These are phyloP conservation scores for Adansonia grandidieri DNA, from an alignment of 441 rosid genomes.

Conservation along the genomic window DNA sequence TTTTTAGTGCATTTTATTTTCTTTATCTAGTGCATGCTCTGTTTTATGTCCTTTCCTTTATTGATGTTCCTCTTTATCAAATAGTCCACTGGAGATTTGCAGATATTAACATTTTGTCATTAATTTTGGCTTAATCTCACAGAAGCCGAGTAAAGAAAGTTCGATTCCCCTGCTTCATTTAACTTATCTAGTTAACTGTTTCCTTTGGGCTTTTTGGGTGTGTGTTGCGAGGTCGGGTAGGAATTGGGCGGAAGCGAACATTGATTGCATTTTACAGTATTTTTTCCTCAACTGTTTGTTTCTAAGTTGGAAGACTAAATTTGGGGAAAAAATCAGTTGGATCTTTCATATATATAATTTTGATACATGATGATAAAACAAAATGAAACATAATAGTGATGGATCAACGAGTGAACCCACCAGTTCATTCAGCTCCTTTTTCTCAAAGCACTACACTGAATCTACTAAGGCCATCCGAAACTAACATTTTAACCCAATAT, in stretches of 20 bases:
- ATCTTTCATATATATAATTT: too few species aligned
- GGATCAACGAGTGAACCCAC: too few species aligned
- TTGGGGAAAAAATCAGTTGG: too few species aligned
- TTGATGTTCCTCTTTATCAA: neutral
- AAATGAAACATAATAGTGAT: too few species aligned
- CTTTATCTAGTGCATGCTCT: neutral
- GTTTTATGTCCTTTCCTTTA: neutral
- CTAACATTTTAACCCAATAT: too few species aligned
- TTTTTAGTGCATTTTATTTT: neutral
- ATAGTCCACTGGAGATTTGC: neutral
- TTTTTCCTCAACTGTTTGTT: neutral
- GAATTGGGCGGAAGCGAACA: neutral
- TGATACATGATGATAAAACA: too few species aligned
- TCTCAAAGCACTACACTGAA: too few species aligned
- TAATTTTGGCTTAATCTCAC: neutral
- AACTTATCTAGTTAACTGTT: neutral
- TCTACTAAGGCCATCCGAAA: too few species aligned
- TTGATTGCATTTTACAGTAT: constrained; percentile 2
- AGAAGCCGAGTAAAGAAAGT: neutral
- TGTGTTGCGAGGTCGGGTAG: neutral
- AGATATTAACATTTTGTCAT: neutral
- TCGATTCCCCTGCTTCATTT: neutral
- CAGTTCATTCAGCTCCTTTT: too few species aligned
- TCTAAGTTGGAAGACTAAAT: neutral
- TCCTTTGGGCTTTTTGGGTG: neutral